Base-by-base conservation (phyloP, 495 filamentous ascomycete genomes). In the Rhypophila decipiens region DNA sequence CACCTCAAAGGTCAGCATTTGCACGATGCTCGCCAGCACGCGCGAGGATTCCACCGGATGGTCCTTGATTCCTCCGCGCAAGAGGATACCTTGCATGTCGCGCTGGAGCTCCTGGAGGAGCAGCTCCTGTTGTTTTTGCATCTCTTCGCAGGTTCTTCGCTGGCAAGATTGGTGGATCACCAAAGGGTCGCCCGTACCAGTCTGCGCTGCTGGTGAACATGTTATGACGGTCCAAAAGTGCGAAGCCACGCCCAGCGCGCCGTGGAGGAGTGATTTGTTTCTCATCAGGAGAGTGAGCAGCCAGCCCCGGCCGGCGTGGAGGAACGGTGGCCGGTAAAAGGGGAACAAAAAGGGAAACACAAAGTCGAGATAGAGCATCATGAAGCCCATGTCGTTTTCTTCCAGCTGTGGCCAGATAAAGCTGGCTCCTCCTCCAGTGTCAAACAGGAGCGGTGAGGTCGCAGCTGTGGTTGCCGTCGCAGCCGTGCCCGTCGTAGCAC, bases 261-360 rank as follows among this genome's bases (percentile, higher is more conserved):
- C 61, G 42, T 74, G 66, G 18, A 72, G 67, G 10, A 77, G 58
- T 13, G 74, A 65, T 17, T 71, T 73, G 53, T 73, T 75, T 24
- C 63, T 68, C 18, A 64, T 59, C 41, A 78, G 68, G 52, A 78
- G 57, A 18, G 73, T 70, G n/a, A 79, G 56, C 27, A 80, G 57
- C 76, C 75, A 81, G 5, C 68, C 61, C 42, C 67, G 60, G 11
- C 76, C 76, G 15, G 68, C 69, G 48, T 74, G 60, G 8, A 73
- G 54, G 5, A 70, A 53, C 23, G 65, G 55, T 5, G 77, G 75
- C 0, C 59, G 64, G 59, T 78, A 79, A 54, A 77, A 79, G 19
- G 76, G 77, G 47, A 74, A 79, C 5, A 78, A 57, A 43, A 76
- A 78, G 3, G 76, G 75, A 35, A 77, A 56, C 22, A 76, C 54